These are phyloP conservation scores for Podospora didyma DNA, from an alignment of 495 filamentous ascomycete genomes.

Conservation along the genomic window DNA sequence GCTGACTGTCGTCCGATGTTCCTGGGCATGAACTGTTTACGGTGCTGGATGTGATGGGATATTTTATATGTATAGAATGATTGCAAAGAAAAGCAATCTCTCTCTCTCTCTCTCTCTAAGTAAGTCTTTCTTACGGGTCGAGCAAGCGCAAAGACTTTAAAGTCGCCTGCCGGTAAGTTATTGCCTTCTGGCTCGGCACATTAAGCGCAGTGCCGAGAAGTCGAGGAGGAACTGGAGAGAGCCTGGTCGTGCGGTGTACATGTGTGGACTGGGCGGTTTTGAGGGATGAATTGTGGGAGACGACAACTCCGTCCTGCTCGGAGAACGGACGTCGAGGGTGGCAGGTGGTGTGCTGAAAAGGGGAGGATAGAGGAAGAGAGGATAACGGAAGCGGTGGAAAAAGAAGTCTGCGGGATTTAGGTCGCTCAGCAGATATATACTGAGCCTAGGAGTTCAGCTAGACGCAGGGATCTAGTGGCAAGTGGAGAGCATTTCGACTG, in stretches of 20 bases:
- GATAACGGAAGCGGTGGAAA: too few relatives aligned
- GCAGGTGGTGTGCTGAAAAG: too few relatives aligned
- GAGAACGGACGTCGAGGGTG: too few relatives aligned
- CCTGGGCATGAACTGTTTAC: neutral
- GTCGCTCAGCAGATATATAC: neutral
- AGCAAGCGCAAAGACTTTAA: slow-evolving; percentile 61
- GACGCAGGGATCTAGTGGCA: neutral
- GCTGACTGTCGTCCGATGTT: neutral
- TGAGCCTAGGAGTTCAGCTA: slow-evolving; percentile 2
- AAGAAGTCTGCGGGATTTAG: too few relatives aligned
- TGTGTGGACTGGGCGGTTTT: slow-evolving; percentile 8
- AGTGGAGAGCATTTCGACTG: too few relatives aligned
- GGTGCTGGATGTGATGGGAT: slow-evolving; percentile 1
- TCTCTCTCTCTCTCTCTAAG: slow-evolving; percentile 3
- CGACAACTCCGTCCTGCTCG: too few relatives aligned
- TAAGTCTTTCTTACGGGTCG: slow-evolving; percentile 54
- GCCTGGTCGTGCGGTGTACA: slow-evolving; percentile 19
- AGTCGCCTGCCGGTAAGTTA: slow-evolving; percentile 48
- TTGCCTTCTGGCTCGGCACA: slow-evolving; percentile 31
- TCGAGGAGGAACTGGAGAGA: slow-evolving; percentile 11
- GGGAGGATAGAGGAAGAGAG: too few relatives aligned
- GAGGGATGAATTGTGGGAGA: neutral
- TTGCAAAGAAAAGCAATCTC: neutral
- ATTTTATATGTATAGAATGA: neutral
- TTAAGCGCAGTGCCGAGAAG: slow-evolving; percentile 24